Base-by-base conservation (phyloP, 2,329 filamentous ascomycete genomes). In the Ilyonectria destructans region DNA sequence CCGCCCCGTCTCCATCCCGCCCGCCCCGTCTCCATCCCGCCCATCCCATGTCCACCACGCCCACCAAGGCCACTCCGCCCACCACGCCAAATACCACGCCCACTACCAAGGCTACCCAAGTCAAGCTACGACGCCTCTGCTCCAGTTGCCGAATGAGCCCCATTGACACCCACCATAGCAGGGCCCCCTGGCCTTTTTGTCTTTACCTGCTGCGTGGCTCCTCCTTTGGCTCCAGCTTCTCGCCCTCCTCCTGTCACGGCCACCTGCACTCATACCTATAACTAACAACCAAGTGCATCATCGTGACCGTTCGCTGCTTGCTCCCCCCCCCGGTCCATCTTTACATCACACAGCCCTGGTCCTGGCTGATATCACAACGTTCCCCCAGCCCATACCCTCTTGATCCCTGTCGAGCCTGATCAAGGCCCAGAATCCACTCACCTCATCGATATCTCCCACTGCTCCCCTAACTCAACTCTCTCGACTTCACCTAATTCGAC, bases 201-300 rank as follows among this genome's bases (percentile, higher is more conserved):
- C 58, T 68, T 74, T 72, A 74, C 74, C 71, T 75, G 69, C 73
- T 75, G 64, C 70, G 67, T 74, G 62, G 68, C 72, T 75, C 65
- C 66, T 57, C 70, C 73, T 69, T 66, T 71, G 69, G 65, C 69
- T 67, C 71, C 69, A 65, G 71, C 37, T 68, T 69, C 17, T 37
- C 57, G 35, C 57, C 29, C 43, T 35, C 62, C 45, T 23, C 23
- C 3, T 62, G 60, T 64, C 69, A 72, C 70, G 63, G 68, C 71
- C n/a, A n/a, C n/a, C n/a, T 58, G 63, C 35, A 40, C 58, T 57
- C 69, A 74, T 69, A 70, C 73, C 72, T 75, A 68, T 58, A 74
- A 71, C 70, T 71, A 67, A 75, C 69, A 72, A 63, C 70, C 62
- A 74, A 71, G 75, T 73, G 64, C 69, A 68, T 73, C 73, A 69